These are phyloP conservation scores for Debaryomyces coudertii DNA, from an alignment of 1,139 yeast genomes.

Conservation along the genomic window DNA sequence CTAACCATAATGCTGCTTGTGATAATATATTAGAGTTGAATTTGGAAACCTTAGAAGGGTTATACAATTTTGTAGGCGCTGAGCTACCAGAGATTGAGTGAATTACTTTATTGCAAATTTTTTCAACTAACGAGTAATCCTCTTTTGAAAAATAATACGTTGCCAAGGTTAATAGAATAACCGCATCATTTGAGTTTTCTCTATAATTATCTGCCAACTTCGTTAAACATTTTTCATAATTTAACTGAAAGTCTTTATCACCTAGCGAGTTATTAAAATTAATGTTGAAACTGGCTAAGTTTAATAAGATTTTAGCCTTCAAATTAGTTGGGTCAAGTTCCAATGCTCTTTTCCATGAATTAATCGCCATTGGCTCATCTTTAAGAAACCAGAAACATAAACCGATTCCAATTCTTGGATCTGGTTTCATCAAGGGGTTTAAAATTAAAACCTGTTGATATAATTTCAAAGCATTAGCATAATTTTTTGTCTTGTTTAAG, in stretches of 20 bases:
- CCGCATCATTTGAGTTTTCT: conserved; percentile 34
- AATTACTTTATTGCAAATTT: conserved; percentile 57
- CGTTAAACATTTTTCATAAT: conserved; percentile 51
- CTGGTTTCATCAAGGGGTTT: conserved; percentile 81
- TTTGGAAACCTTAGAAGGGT: conserved; percentile 27
- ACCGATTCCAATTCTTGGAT: conserved; percentile 94
- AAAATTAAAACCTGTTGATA: conserved; percentile 81
- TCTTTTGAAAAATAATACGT: conserved; percentile 65
- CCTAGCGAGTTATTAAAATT: conserved; percentile 60
- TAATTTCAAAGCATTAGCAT: conserved; percentile 70
- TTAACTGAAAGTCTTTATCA: conserved; percentile 59
- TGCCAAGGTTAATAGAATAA: conserved; percentile 47
- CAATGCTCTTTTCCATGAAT: conserved; percentile 81
- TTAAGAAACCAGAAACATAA: conserved; percentile 89
- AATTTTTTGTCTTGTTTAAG: conserved; percentile 69
- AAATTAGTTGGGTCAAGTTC: conserved; percentile 64
- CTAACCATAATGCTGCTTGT: conserved; percentile 88
- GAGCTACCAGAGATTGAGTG: conserved; percentile 28
- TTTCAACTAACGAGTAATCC: conserved; percentile 59
- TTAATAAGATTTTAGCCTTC: conserved; percentile 68
- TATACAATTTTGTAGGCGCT: conserved; percentile 20
- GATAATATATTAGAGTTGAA: conserved; percentile 52
- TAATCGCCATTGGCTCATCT: conserved; percentile 73
- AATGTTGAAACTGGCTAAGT: conserved; percentile 68
- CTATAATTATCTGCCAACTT: conserved; percentile 33